These are phyloP conservation scores for Pseudoturritis turrita DNA, from an alignment of 345 rosid genomes.

Conservation along the genomic window DNA sequence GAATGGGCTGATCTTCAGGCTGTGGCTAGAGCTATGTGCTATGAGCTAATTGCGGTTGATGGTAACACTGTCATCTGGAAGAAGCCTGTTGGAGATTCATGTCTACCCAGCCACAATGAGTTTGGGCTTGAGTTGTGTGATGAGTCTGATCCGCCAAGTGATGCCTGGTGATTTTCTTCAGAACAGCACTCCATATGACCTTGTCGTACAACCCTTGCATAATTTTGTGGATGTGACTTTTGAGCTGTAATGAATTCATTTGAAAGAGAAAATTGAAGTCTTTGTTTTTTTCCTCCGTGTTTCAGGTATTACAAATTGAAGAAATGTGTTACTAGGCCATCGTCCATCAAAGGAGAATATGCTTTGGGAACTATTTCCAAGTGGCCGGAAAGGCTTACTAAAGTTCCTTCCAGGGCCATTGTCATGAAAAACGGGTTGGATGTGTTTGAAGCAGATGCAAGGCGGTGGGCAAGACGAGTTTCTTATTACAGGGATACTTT, in stretches of 20 bases:
- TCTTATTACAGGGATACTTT: conserved; percentile 59
- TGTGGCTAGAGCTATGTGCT: conserved; percentile 84
- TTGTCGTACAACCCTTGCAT: background rate
- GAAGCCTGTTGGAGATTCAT: conserved; percentile 71
- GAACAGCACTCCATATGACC: background rate
- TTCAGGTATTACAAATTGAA: conserved; percentile 80
- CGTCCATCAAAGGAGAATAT: conserved; percentile 57
- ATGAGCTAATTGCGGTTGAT: conserved; percentile 84
- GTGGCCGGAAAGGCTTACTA: conserved; percentile 80
- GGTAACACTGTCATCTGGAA: conserved; percentile 97
- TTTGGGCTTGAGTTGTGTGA: conserved; percentile 71
- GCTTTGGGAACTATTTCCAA: conserved; percentile 64
- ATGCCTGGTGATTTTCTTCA: conserved; percentile 63
- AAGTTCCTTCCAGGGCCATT: conserved; percentile 63
- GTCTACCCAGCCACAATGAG: conserved; percentile 68
- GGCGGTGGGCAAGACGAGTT: conserved; percentile 85
- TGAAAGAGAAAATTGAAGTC: background rate
- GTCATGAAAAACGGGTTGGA: conserved; percentile 66
- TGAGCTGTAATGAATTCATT: background rate
- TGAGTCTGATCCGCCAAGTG: conserved; percentile 58
- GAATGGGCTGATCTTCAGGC: conserved; percentile 99
- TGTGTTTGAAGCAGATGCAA: conserved; percentile 84
- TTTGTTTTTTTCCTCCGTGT: background rate
- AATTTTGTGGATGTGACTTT: background rate
- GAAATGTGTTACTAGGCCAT: conserved; percentile 59